phyloP scores from a whole-genome alignment of 129 eudicot genomes.

The Saposhnikovia divaricata region DNA sequence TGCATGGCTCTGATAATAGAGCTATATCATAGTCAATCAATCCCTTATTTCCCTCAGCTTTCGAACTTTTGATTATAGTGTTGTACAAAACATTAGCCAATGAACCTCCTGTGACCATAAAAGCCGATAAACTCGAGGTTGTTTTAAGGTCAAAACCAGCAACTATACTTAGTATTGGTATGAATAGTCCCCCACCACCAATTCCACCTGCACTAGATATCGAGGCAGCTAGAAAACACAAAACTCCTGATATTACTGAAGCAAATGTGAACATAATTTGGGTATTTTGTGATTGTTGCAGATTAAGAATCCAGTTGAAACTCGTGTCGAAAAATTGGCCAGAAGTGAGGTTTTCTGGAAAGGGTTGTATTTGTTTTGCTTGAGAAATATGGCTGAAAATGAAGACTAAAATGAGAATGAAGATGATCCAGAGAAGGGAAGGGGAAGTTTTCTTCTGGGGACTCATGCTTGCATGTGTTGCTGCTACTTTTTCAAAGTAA shows the following conservation, averaged over 20 bases:
- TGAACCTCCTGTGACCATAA: constrained; percentile 62
- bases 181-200: constrained; percentile 51
- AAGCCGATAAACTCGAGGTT: constrained; percentile 48
- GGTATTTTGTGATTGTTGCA: constrained; percentile 4
- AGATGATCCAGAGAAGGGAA: constrained; percentile 3
- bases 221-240: constrained; percentile 35
- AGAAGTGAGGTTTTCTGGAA: background rate
- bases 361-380: constrained; percentile 8
- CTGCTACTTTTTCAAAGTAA: background rate
- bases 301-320: constrained; percentile 1
- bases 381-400: constrained; percentile 16
- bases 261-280: constrained; percentile 6
- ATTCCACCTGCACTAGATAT: constrained; percentile 57
- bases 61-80: constrained; percentile 10
- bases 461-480: background rate
- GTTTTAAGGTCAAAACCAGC: constrained; percentile 44
- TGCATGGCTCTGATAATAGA: constrained; percentile 39
- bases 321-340: background rate
- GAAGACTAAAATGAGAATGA: constrained; percentile 11
- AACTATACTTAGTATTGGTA: constrained; percentile 39
- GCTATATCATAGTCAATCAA: constrained; percentile 43
- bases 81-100: constrained; percentile 35
- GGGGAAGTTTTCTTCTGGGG: constrained; percentile 3
- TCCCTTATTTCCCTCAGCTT: constrained; percentile 6
- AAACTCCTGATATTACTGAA: constrained; percentile 20